phyloP scores from a whole-genome alignment of 2,329 filamentous ascomycete species.

The Eutypella sp. region DNA sequence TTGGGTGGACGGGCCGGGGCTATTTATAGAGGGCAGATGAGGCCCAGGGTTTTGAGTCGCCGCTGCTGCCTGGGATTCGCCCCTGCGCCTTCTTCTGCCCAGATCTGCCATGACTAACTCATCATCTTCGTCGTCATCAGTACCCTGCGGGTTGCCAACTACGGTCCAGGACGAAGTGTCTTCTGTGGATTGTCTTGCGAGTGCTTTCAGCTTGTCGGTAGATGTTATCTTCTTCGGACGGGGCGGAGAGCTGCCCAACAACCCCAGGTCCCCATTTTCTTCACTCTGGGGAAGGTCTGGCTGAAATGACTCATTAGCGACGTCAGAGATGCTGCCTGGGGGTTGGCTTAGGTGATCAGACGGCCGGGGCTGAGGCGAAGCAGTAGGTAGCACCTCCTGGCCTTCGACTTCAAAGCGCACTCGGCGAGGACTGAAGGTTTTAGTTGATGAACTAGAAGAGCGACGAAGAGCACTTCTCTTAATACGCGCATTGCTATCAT shows the following conservation, averaged over 20 bases:
- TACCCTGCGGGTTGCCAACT: conserved; percentile 27
- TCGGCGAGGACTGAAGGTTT: conserved; percentile 50
- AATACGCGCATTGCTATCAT: conserved; percentile 44
- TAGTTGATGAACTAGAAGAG: conserved; percentile 47
- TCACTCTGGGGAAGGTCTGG: conserved; percentile 28
- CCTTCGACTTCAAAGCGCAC: conserved; percentile 60
- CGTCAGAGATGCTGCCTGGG: conserved; percentile 18
- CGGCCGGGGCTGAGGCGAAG: conserved; percentile 41
- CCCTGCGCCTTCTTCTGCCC: conserved; percentile 10
- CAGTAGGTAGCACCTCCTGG: conserved; percentile 55
- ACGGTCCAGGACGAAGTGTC: conserved; percentile 49
- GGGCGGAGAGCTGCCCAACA: conserved; percentile 28
- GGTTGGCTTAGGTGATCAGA: conserved; percentile 29
- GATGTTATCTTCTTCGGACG: conserved; percentile 51
- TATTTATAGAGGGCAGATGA: conserved; percentile 12
- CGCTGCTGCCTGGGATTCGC: conserved; percentile 4
- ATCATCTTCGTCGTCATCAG: conserved; percentile 27
- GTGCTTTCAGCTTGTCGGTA: conserved; percentile 47
- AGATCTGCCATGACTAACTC: conserved; percentile 22
- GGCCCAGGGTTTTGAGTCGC: conserved; percentile 4
- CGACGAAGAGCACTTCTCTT: conserved; percentile 55
- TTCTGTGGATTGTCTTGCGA: conserved; percentile 47
- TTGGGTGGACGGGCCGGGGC: conserved; percentile 11
- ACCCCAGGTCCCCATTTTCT: conserved; percentile 17
- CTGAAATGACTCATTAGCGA: conserved; percentile 17